A percentile compares a stretch with the other conserved stretches of the same genome.
phyloP scores from a whole-genome alignment of 2,329 filamentous ascomycete species.

The Xylaria digitata region DNA sequence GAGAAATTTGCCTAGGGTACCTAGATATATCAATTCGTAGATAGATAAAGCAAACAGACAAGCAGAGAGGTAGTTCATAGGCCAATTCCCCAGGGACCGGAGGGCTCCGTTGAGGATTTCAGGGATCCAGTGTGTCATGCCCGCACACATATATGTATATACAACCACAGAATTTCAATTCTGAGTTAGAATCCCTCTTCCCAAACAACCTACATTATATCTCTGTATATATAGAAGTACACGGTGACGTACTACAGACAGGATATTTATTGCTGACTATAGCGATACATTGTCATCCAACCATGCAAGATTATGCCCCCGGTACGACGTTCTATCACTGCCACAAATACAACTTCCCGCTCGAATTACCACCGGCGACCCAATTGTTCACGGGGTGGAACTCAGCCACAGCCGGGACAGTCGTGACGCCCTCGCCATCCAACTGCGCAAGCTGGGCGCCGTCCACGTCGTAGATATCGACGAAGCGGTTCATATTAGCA shows the following conservation, averaged over 20 bases:
- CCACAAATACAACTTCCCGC: slow-evolving; percentile 93
- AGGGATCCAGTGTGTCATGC: background rate
- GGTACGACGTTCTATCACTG: slow-evolving; percentile 61
- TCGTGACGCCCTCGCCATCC: slow-evolving; percentile 89
- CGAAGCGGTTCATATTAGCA: slow-evolving; percentile 97
- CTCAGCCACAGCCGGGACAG: slow-evolving; percentile 90
- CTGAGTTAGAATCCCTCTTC: background rate
- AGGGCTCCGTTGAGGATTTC: background rate
- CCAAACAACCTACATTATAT: background rate
- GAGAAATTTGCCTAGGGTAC: background rate
- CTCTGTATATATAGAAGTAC: too few species aligned
- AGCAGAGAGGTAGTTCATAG: background rate
- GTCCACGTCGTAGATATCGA: slow-evolving; percentile 85
- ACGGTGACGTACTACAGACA: too few species aligned
- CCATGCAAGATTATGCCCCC: background rate
- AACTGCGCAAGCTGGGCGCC: slow-evolving; percentile 91
- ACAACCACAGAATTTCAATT: background rate
- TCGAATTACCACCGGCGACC: slow-evolving; percentile 91
- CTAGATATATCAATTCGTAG: background rate
- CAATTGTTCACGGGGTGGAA: slow-evolving; percentile 90
- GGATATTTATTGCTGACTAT: too few species aligned
- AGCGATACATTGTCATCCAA: too few species aligned
- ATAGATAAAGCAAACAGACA: background rate
- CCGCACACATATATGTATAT: background rate
- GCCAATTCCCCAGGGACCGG: background rate